Conservation (phyloP, 1,284 basidiomycete species). For the Agroathelia rolfsii region DNA sequence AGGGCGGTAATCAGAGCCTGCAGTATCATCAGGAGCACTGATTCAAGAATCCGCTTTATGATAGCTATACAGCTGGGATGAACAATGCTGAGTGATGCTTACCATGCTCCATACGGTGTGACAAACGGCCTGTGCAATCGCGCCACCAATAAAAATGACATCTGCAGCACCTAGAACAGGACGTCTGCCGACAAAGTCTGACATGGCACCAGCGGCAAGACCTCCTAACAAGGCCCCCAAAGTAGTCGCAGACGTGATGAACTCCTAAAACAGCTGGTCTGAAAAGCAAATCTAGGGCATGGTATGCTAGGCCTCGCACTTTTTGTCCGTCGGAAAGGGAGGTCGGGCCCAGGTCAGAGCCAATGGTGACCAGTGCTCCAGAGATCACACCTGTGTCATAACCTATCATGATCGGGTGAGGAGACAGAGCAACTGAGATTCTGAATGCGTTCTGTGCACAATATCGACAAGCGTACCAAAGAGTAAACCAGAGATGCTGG, state of each 20-base stretch:
- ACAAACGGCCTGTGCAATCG: conserved; percentile 57
- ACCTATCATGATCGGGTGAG: conserved; percentile 40
- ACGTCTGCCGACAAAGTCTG: conserved; percentile 65
- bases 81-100: too few relatives aligned
- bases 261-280: conserved; percentile 37
- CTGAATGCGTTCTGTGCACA: neutral
- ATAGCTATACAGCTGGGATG: too few relatives aligned
- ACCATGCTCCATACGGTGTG: conserved; percentile 67
- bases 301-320: conserved; percentile 24
- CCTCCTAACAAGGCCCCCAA: conserved; percentile 71
- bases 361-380: conserved; percentile 67
- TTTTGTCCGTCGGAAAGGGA: conserved; percentile 56
- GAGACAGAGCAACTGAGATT: neutral
- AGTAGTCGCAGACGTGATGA: conserved; percentile 75
- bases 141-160: conserved; percentile 67
- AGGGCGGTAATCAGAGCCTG: too few relatives aligned
- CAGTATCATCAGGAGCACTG: too few relatives aligned
- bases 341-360: conserved; percentile 53
- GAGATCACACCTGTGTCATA: conserved; percentile 78
- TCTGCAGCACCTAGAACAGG: conserved; percentile 64
- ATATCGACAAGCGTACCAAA: conserved; percentile 43
- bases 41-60: too few relatives aligned
- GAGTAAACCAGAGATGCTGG: conserved; percentile 65
- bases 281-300: neutral
- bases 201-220: conserved; percentile 58